Base-by-base conservation (phyloP, 2,329 filamentous ascomycete species). In the Exophiala spinifera region DNA sequence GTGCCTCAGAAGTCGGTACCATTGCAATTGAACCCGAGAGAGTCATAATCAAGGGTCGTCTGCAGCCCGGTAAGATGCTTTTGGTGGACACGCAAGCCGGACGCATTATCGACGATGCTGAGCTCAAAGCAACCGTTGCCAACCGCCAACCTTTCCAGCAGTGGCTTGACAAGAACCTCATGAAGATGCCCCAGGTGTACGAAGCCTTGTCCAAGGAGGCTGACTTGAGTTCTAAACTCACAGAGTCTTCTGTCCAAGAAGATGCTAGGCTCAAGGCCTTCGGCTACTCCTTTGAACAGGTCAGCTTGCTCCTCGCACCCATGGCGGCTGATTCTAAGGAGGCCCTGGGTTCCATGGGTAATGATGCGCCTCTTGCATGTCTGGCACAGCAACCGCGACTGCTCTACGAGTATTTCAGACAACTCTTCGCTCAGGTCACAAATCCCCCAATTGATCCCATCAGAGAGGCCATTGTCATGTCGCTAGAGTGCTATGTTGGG, bases 251-350 rank as follows among this genome's bases (percentile, higher is more conserved):
- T 25, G 79, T 97, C 14, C 91, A 96, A 68, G 86, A 91, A 65
- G 92, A 97, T 61, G 85, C 89, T 43, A 77, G 91, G 45, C 77
- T 97, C 42, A 86, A 87, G 65, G 88, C 91, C 6, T 96, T 94
- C 64, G 92, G 91, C 17, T 97, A 96, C 73, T 95, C 92, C 5
- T 87, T 96, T 59, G 92, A 97, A 77, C 92, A 97, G 74, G 88
- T 97, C 70, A 92, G 87, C 71, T 76, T 97, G 69, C 79, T 97
- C 34, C 83, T 97, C 49, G 92, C 88, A 15, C 92, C 92, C 8
- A 97, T 97, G 92, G 92, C 91, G 55, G 91, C 91, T 20, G 92
- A 97, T 67, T 95, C 95, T 57, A 97, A 97, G 76, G 92, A 97
- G 73, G 92, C 92, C 40, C 81, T 97, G 50, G 92, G 92, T 37